Evolutionary conservation across 2,329 filamentous ascomycete species (phyloP).

Genomic region (Paracamarosporium sp.): DNA sequence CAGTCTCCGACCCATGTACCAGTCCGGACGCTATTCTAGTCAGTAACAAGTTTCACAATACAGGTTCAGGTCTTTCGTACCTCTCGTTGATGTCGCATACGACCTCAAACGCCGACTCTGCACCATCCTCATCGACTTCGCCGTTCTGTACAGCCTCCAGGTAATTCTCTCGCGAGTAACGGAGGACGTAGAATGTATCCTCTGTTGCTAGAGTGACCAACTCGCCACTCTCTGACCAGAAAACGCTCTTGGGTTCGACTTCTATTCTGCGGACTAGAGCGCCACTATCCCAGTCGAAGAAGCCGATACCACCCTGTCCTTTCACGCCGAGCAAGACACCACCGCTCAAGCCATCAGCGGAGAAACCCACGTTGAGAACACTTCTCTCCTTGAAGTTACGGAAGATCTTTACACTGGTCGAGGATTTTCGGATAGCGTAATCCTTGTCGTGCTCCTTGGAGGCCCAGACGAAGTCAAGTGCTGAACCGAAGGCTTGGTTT

Average conservation of each 20-base stretch:
- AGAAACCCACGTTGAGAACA: slow-evolving; percentile 92
- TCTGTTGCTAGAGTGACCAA: slow-evolving; percentile 92
- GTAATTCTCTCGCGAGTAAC: slow-evolving; percentile 90
- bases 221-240: slow-evolving; percentile 98
- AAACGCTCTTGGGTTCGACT: slow-evolving; percentile 74
- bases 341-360: slow-evolving; percentile 87
- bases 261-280: slow-evolving; percentile 92
- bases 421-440: slow-evolving; percentile 93
- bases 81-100: slow-evolving; percentile 94
- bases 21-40: slow-evolving; percentile 73
- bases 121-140: slow-evolving; percentile 86
- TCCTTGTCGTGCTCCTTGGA: slow-evolving; percentile 98
- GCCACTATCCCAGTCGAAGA: slow-evolving; percentile 96
- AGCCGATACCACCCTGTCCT: slow-evolving; percentile 90
- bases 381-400: slow-evolving; percentile 98
- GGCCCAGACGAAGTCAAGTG: slow-evolving; percentile 95
- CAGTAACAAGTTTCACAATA: slow-evolving; percentile 14
- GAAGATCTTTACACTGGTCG: slow-evolving; percentile 95
- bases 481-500: slow-evolving; percentile 96
- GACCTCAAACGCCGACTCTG: slow-evolving; percentile 94
- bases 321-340: slow-evolving; percentile 92
- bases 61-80: slow-evolving; percentile 54
- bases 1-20: slow-evolving; percentile 99
- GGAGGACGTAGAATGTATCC: slow-evolving; percentile 91
- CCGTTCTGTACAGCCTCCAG: slow-evolving; percentile 82